Percentiles rank a stretch among this genome's conserved stretches.
These are phyloP conservation scores for Fusarium proliferatum DNA, from an alignment of 2,329 filamentous ascomycete genomes.

Conservation along the genomic window DNA sequence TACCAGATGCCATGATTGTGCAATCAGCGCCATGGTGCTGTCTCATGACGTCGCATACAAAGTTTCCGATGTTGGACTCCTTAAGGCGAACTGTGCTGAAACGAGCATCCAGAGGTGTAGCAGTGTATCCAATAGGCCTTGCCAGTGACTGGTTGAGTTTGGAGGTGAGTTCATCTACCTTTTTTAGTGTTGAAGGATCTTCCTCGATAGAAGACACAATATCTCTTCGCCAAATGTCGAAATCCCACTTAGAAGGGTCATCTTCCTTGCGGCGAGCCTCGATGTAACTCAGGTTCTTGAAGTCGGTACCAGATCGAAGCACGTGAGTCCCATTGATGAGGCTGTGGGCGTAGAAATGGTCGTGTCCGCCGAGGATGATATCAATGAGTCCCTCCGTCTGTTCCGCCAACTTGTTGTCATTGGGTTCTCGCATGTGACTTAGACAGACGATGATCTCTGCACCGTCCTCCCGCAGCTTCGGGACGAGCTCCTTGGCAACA, in stretches of 20 bases:
- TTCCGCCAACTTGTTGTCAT: constrained; percentile 86
- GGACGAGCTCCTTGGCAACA: constrained; percentile 80
- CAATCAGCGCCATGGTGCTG: constrained; percentile 85
- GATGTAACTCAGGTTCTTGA: constrained; percentile 91
- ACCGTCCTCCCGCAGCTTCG: constrained; percentile 77
- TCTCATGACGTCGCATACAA: constrained; percentile 91
- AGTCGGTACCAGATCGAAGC: constrained; percentile 88
- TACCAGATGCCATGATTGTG: constrained; percentile 84
- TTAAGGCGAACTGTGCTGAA: constrained; percentile 82
- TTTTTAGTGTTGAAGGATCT: constrained; percentile 67
- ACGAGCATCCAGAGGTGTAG: constrained; percentile 83
- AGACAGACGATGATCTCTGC: constrained; percentile 86
- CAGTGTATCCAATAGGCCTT: constrained; percentile 85
- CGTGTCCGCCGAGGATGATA: constrained; percentile 88
- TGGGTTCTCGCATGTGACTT: constrained; percentile 88
- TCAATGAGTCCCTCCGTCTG: constrained; percentile 81
- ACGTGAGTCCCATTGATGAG: constrained; percentile 84
- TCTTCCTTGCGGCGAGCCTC: constrained; percentile 72
- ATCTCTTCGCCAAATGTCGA: constrained; percentile 81
- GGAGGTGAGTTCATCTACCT: constrained; percentile 77
- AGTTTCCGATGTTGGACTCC: constrained; percentile 90
- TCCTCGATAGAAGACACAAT: constrained; percentile 75
- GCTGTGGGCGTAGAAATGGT: constrained; percentile 86
- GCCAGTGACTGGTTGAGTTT: constrained; percentile 81
- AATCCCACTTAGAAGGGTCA: constrained; percentile 72